Base-by-base conservation (phyloP, 495 filamentous ascomycete genomes). In the Aspergillus olivimuriae region DNA sequence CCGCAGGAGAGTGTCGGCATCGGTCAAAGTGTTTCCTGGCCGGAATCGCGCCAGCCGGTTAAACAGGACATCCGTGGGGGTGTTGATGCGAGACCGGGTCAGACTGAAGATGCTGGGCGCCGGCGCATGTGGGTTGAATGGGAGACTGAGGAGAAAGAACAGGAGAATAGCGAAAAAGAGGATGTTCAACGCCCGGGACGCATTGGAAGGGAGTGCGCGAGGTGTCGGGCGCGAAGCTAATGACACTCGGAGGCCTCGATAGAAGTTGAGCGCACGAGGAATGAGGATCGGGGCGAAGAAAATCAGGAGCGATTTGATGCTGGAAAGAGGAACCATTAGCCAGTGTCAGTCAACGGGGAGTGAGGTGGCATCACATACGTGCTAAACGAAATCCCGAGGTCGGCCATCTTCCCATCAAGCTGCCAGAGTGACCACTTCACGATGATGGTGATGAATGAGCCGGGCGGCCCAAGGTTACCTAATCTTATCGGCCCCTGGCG, bases 261-360 rank as follows among this genome's bases (percentile, higher is more conserved):
- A 90, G 67, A 79, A 82, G 44, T 63, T 65, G 47, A 95, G 69
- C 38, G 77, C 62, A 39, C 84, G 83, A 23, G 86, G 86, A 38
- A 96, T 65, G 47, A 95, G 61, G 41, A 92, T 65, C n/a, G 91
- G 90, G 0, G 78, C 91, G 62, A 96, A 84, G 69, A 92, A 82
- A 61, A 94, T 72, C 54, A 87, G 66, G 59, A 95, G 73, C 48
- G 84, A 85, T 57, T 87, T 84, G 64, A 87, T 69, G 41, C 84
- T 89, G 52, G 15, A 41, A 34, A 18, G 17, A 18, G 12, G 19
- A 43, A 7, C 10, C 11, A 38, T 17, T 4, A 26, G 22, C 6
- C 17, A n/a, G 19, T 12, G 35, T 14, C 22, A 33, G 8, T 23
- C 5, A 38, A 33, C 10, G 32, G 34, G 16, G 19, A n/a, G 28